Evolutionary conservation across 208 protist genomes (phyloP).

Genomic region (Willaertia magna): DNA sequence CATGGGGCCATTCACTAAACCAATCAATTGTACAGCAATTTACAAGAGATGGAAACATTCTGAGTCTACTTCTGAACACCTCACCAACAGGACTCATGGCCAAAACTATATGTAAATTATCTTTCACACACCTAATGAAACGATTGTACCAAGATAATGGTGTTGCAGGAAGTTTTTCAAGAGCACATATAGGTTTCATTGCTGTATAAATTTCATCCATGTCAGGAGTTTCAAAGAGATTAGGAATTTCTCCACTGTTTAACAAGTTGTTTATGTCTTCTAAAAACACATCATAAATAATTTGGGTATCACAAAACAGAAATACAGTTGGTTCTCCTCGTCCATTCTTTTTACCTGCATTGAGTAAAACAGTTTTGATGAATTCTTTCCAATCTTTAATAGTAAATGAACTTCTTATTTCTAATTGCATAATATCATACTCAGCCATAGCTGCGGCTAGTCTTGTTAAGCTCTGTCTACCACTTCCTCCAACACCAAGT

Average conservation of each 20-base stretch:
- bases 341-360: slow-evolving; percentile 53
- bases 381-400: slow-evolving; percentile 88
- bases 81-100: slow-evolving; percentile 91
- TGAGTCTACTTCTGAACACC: slow-evolving; percentile 79
- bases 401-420: slow-evolving; percentile 89
- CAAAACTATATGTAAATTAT: slow-evolving; percentile 87
- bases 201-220: slow-evolving; percentile 75
- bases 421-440: slow-evolving; percentile 82
- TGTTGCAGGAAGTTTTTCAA: slow-evolving; percentile 67
- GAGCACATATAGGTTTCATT: slow-evolving; percentile 79
- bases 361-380: slow-evolving; percentile 72
- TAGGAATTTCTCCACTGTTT: slow-evolving; percentile 93
- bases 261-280: slow-evolving; percentile 97
- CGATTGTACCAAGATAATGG: slow-evolving; percentile 82
- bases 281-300: slow-evolving; percentile 89
- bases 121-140: slow-evolving; percentile 76
- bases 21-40: slow-evolving; percentile 98
- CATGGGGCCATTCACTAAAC: slow-evolving; percentile 89
- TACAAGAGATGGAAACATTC: slow-evolving; percentile 94
- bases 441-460: slow-evolving; percentile 83
- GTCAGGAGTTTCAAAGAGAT: slow-evolving; percentile 82
- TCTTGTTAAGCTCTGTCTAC: slow-evolving; percentile 82
- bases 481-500: slow-evolving; percentile 93
- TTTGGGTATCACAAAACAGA: slow-evolving; percentile 92
- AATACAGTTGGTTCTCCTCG: slow-evolving; percentile 88